Evolutionary conservation across 345 rosid species (phyloP), one percentile per base, ranked within the genome.

Genomic region (Moricandia moricandioides): DNA sequence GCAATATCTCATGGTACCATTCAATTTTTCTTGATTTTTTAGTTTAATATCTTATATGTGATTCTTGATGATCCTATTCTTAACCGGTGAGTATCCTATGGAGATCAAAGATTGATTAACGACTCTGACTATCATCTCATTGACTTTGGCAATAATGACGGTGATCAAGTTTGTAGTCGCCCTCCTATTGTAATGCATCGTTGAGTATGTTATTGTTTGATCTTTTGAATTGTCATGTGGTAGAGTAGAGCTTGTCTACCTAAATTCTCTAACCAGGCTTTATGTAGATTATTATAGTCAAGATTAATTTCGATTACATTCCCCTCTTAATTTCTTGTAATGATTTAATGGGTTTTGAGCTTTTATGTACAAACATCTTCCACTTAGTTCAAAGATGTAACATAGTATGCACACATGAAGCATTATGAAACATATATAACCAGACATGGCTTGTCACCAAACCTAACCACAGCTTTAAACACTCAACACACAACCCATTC

Each of bases 1-100:
- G 83, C 49, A 85, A 87, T 70, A 85, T 91, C 83, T 94, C 97
- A 24, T 94, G 98, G 98, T 89, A 84, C 4, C 11, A 62, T 62
- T 7, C 2, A 5, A 5, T 18, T 62, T 29, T 39, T 39, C 33
- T 57, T 72, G n/a, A 18, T 39, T 40, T 7, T 52, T 17, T 35
- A 34, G 17, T 67, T 47, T 35, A 39, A 5, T 39, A 0, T 39
- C 45, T 0, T 0, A 7, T 67, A 34, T 54, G 12, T 3, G 47
- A 65, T 21, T 75, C 55, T 69, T 67, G 51, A 13, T 49, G 18
- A 24, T 62, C 40, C 3, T 51, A 37, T 10, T 37, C 45, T 39
- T 39, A 39, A 11, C 13, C 13, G n/a, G 56, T 51, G 26, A 7
- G 21, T 54, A 14, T 49, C 55, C 34, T 91, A 70, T 75, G 79